These are phyloP conservation scores for Globisporangium apiculatum DNA, from an alignment of 352 stramenopile species.

Conservation along the genomic window DNA sequence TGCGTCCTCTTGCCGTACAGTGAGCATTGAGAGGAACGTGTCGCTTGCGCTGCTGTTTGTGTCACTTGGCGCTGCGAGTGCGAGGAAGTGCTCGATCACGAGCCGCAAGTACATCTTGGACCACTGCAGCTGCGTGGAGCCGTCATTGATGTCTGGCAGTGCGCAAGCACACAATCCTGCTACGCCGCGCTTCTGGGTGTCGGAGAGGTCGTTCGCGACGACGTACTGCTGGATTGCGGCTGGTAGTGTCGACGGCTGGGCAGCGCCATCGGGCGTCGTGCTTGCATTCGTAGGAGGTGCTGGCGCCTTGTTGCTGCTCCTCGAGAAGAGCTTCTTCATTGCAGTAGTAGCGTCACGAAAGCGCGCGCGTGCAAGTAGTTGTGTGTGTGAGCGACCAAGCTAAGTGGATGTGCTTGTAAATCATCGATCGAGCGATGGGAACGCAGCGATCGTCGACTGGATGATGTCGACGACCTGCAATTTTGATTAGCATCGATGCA, in stretches of 20 bases:
- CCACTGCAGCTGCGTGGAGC: conserved; percentile 45
- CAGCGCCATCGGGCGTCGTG: neutral
- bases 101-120: conserved; percentile 58
- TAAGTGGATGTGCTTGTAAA: no score
- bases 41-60: conserved; percentile 28
- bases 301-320: neutral
- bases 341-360: no score
- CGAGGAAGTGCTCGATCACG: conserved; percentile 52
- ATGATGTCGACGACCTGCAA: no score
- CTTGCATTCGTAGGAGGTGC: neutral
- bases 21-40: conserved; percentile 65
- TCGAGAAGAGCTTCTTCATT: conserved; percentile 29
- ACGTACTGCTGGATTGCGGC: conserved; percentile 1
- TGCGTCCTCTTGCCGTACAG: conserved; percentile 16
- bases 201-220: conserved; percentile 27
- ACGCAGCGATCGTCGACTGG: no score
- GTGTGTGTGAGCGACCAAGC: no score
- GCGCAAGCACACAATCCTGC: conserved; percentile 61
- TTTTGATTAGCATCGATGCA: no score
- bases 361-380: neutral
- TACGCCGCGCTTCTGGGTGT: conserved; percentile 59
- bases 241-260: neutral
- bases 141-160: conserved; percentile 58
- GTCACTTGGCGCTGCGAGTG: conserved; percentile 14
- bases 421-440: no score